These are phyloP conservation scores for Wickerhamomyces chambardii DNA, from an alignment of 805 yeast genomes.

Conservation along the genomic window DNA sequence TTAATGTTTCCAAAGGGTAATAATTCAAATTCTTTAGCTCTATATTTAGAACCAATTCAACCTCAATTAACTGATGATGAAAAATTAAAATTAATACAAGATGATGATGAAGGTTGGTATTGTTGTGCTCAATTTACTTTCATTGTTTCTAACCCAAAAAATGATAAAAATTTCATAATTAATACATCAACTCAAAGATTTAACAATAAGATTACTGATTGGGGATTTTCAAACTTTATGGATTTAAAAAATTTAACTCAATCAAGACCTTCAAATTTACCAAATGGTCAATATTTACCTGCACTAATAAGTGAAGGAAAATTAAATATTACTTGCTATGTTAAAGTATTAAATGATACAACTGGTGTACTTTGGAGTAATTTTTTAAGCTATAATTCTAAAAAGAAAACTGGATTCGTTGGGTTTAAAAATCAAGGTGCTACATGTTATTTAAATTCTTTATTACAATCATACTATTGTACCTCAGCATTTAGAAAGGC, in stretches of 20 bases:
- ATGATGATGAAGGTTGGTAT: constrained; percentile 49
- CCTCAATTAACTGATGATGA: constrained; percentile 19
- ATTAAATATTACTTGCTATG: constrained; percentile 67
- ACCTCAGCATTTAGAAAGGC: constrained; percentile 76
- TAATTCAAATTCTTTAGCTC: constrained; percentile 47
- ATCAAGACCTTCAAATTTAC: constrained; percentile 9
- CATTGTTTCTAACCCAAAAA: constrained; percentile 73
- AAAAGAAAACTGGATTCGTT: constrained; percentile 79
- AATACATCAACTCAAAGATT: constrained; percentile 76
- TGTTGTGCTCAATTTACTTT: constrained; percentile 90
- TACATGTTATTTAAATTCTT: constrained; percentile 90
- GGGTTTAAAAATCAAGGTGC: constrained; percentile 98
- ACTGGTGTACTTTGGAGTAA: constrained; percentile 95
- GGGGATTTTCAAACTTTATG: constrained; percentile 87
- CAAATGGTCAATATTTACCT: constrained; percentile 21
- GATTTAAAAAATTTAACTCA: constrained; percentile 33
- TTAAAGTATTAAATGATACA: constrained; percentile 73
- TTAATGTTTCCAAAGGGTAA: constrained; percentile 76
- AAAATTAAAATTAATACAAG: constrained; percentile 11
- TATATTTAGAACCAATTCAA: constrained; percentile 70
- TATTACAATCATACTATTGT: constrained; percentile 83
- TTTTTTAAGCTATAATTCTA: constrained; percentile 77
- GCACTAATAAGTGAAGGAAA: constrained; percentile 41
- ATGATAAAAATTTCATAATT: constrained; percentile 48
- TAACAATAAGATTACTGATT: constrained; percentile 68